Evolutionary conservation across 495 filamentous ascomycete genomes (phyloP), one percentile per base, ranked within the genome.

Genomic region (Penicillium salamii): DNA sequence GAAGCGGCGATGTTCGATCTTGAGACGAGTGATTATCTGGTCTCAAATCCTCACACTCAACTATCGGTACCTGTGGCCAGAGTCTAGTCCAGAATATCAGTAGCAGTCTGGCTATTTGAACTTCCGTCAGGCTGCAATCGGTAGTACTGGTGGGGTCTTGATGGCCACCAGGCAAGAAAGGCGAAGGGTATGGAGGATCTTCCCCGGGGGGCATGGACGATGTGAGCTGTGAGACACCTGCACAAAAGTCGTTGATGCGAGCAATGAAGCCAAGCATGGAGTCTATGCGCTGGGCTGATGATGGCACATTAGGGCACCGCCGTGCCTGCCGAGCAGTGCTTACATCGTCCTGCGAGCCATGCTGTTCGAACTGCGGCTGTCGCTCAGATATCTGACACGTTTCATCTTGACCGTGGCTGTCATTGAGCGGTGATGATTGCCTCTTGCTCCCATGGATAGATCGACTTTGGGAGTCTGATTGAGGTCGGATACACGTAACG

Each of bases 201-300:
- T 53, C 53, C n/a, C 36, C 42, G 39, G 49, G 21, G n/a, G 48
- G 26, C 2, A 31, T 37, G 5, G 29, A 18, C 7, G 55, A 49
- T 3, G 58, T 54, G 3, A 59, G 42, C 18, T 66, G 59, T 1
- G 57, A 58, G 5, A 62, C 52, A 5, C 44, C 44, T 18, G 62
- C 63, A 42, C 62, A 68, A 43, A 68, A 66, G 1, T 51, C 38
- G 33, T 57, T 59, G 31, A 68, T 62, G 32, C 59, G 56, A 14
- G 65, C 48, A 26, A 68, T 62, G 29, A 68, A 68, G 2, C 60
- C 65, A 3, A 62, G 36, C 12, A 59, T 55, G 3, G 60, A 68
- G 20, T 68, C 65, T 29, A 57, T 57, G 8, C 52, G 49, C 5
- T 53, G 53, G 7, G 52, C 18, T 9, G 37, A 43, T 35, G 46